Evolutionary conservation across 192 early-diverging fungal genomes (phyloP), one percentile per base, ranked within the genome.

Genomic region (Neocallimastix lanati): DNA sequence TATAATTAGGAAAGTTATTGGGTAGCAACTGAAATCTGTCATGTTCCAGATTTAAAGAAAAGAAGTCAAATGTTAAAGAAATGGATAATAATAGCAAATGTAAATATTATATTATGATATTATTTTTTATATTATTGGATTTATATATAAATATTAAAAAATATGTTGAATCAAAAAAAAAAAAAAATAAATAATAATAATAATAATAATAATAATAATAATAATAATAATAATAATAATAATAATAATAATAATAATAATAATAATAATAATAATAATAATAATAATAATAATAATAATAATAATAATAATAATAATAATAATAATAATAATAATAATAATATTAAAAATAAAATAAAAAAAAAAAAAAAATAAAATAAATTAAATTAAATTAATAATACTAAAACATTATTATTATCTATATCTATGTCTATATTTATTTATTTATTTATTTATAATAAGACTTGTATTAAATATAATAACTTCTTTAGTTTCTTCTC

Each of bases 401-500:
- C 7, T 36, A 76, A 35, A 6, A 35, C 28, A 28, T 18, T 76
- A 29, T 7, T 76, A 33, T 6, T 33, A 33, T 33, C 30, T 33
- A 33, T 33, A 33, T 33, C 4, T 6, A 33, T 33, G 3, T 6
- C 30, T 33, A 6, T 36, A 37, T 38, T 28, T 80, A 25, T 81
- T 29, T 81, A 35, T 80, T 29, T 13, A 29, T 28, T 25, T 13
- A 12, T 13, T 3, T 29, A 38, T 13, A 80, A 27, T 21, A 78
- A 89, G 88, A 83, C 82, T 28, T 91, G 88, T 78, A 80, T 84
- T 76, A 85, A 90, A 78, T 37, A 84, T 21, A 87, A 89, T 79
- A 91, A 91, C 82, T 91, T 89, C 80, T 91, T 88, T 82, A 80
- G 83, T 29, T 82, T 87, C 81, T 90, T 90, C 81, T 84, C 88